These are phyloP conservation scores for Podosphaera xanthii DNA, from an alignment of 2,329 filamentous ascomycete species.

Conservation along the genomic window DNA sequence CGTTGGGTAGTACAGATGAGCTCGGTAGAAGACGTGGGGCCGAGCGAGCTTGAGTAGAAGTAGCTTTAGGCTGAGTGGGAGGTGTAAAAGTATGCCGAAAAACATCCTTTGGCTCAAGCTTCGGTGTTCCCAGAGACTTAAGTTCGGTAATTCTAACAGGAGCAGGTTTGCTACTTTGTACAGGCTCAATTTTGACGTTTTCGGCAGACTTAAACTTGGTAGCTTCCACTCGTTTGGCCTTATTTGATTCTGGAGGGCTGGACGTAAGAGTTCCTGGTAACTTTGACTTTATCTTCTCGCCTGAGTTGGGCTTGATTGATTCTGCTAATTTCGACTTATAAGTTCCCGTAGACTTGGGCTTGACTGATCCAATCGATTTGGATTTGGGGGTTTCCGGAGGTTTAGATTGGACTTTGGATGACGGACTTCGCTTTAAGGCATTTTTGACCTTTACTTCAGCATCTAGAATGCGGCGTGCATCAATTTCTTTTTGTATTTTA, in stretches of 20 bases:
- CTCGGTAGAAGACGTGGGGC: neutral
- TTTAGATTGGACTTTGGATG: neutral
- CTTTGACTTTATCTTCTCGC: neutral
- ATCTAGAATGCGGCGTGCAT: slow-evolving; percentile 25
- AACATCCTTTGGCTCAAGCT: neutral
- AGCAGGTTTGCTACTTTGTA: neutral
- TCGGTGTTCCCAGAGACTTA: neutral
- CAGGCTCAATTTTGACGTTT: neutral
- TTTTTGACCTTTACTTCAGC: slow-evolving; percentile 19
- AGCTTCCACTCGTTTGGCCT: neutral
- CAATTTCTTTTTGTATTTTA: slow-evolving; percentile 25
- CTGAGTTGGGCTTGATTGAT: neutral
- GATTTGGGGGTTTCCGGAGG: neutral
- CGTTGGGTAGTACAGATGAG: neutral
- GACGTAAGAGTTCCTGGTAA: neutral
- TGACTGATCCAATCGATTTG: neutral
- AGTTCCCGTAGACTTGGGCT: neutral
- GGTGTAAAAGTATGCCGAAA: neutral
- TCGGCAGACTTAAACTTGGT: neutral
- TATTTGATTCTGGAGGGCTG: neutral
- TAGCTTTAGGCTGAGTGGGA: neutral
- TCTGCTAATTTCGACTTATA: neutral
- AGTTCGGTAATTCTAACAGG: neutral
- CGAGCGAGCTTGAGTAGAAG: neutral
- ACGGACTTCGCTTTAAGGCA: slow-evolving; percentile 7